Evolutionary conservation across 73 alveolate genomes (phyloP), one percentile per base, ranked within the genome.

Genomic region (Paramecium sexaurelia): DNA sequence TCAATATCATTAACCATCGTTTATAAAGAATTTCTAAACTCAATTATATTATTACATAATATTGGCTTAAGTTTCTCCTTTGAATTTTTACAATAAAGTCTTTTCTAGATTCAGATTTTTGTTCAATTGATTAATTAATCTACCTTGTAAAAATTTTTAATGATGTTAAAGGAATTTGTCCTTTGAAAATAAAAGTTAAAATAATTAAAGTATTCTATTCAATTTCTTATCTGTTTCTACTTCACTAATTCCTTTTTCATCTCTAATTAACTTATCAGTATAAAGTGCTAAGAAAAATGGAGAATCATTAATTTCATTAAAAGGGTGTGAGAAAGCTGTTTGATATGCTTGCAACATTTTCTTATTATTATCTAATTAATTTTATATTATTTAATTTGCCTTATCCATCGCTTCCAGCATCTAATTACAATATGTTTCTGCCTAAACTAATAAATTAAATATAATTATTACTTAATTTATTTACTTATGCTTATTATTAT

Each of bases 1-100:
- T 78, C 90, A 78, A 78, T 78, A 41, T 78, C 90, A 43, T 78
- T 78, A 2, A 78, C 41, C 90, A 78, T 78, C 7, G 27, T 43
- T 8, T 73, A 78, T 17, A 78, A 45, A 20, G n/a, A 45, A 9
- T 73, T 20, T 73, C 87, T 73, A 73, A 73, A 3, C 11, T 29
- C 8, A 13, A 3, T 37, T n/a, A n/a, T 6, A 73, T 35, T 13
- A 8, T 35, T 73, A 78, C 90, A 78, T 9, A 6, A 43, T 47
- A 45, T 43, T 78, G 8, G 90, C 41, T 13, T 75, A 73, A 20
- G 90, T 43, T 43, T 78, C 90, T 41, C 90, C 90, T 24, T 40
- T 78, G 33, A 78, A 78, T 43, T 78, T 78, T 11, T 22, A 43
- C 6, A 78, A 15, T 7, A 78, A 41, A 41, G 39, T 11, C 20